Evolutionary conservation across 2,329 filamentous ascomycete species (phyloP).

Genomic region (Cladosporium sp.): DNA sequence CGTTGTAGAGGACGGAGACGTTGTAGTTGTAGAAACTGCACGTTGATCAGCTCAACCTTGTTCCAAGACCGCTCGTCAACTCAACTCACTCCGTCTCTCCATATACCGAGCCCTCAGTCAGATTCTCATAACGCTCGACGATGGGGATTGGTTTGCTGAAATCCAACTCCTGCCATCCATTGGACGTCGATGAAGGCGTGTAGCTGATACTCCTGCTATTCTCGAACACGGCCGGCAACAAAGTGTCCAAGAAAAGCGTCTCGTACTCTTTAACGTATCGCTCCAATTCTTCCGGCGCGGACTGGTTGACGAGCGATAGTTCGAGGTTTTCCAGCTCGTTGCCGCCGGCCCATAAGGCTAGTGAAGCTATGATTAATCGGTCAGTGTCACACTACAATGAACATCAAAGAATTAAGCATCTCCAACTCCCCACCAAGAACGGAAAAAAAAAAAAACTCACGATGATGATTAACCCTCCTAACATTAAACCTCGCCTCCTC

Average conservation of each 20-base stretch:
- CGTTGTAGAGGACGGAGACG: slow-evolving; percentile 49
- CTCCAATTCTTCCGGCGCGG: slow-evolving; percentile 40
- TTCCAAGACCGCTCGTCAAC: no score
- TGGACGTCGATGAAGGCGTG: slow-evolving; percentile 55
- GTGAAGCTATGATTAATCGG: slow-evolving; percentile 22
- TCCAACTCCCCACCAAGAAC: background rate
- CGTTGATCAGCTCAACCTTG: slow-evolving; percentile 29
- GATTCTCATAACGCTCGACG: slow-evolving; percentile 53
- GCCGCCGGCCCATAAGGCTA: slow-evolving; percentile 38
- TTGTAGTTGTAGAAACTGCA: slow-evolving; percentile 53
- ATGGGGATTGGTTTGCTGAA: slow-evolving; percentile 49
- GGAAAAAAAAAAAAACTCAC: slow-evolving; percentile 21
- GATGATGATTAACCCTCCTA: slow-evolving; percentile 57
- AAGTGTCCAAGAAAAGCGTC: slow-evolving; percentile 51
- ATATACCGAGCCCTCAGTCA: slow-evolving; percentile 50
- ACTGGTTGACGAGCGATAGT: slow-evolving; percentile 36
- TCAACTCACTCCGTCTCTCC: slow-evolving; percentile 47
- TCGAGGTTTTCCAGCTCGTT: slow-evolving; percentile 59
- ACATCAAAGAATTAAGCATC: background rate
- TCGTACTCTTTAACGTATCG: slow-evolving; percentile 52
- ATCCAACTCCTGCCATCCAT: slow-evolving; percentile 54
- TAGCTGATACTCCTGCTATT: slow-evolving; percentile 58
- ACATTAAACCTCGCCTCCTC: slow-evolving; percentile 57
- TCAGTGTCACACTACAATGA: no score
- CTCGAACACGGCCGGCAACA: slow-evolving; percentile 53